Percentiles rank a stretch among this genome's conserved stretches.
Evolutionary conservation across 805 yeast species (phyloP).

Genomic region (Nakazawaea ernobii): DNA sequence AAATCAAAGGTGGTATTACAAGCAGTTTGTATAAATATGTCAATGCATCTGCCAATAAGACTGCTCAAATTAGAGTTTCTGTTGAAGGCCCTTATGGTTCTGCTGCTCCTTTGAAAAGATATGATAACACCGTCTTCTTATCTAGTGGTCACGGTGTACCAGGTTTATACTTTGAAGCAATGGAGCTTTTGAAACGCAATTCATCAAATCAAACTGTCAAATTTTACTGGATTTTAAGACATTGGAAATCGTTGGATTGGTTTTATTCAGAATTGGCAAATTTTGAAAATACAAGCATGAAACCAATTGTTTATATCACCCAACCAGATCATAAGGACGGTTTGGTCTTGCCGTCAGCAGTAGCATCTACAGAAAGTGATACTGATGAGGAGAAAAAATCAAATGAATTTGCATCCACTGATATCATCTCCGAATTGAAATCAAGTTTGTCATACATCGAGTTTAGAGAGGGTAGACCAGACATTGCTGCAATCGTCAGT

Average conservation of each 20-base stretch:
- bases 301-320: slow-evolving; percentile 37
- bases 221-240: slow-evolving; percentile 61
- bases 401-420: slow-evolving; percentile 12
- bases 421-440: slow-evolving; percentile 15
- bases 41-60: slow-evolving; percentile 18
- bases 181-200: slow-evolving; percentile 20
- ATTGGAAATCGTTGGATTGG: slow-evolving; percentile 45
- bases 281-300: slow-evolving; percentile 27
- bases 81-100: slow-evolving; percentile 65
- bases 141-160: slow-evolving; percentile 54
- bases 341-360: slow-evolving; percentile 11
- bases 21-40: slow-evolving; percentile 21
- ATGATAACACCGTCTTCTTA: slow-evolving; percentile 32
- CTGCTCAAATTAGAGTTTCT: slow-evolving; percentile 30
- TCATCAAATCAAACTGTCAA: slow-evolving; percentile 29
- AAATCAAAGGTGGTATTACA: slow-evolving; percentile 33
- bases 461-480: slow-evolving; percentile 40
- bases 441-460: slow-evolving; percentile 30
- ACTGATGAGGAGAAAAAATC: slow-evolving; percentile 14
- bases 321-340: slow-evolving; percentile 20
- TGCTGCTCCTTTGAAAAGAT: slow-evolving; percentile 30
- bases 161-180: slow-evolving; percentile 40
- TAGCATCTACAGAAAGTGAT: neutral
- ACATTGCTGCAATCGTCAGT: slow-evolving; percentile 27
- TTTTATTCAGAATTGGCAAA: slow-evolving; percentile 36